These are phyloP conservation scores for Chytriomyces confervae DNA, from an alignment of 192 early-diverging fungal genomes.

Conservation along the genomic window DNA sequence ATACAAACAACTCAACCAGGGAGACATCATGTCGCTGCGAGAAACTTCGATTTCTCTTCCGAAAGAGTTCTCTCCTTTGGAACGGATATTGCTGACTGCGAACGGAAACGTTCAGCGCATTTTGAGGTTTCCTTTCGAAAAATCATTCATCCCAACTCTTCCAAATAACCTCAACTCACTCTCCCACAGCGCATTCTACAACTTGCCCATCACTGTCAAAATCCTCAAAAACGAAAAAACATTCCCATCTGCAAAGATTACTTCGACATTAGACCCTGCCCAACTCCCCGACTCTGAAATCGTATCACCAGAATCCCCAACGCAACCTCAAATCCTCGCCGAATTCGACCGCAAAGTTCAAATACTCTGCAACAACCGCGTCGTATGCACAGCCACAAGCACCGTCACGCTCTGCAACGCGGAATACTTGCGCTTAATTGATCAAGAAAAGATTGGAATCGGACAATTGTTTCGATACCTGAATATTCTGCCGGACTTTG, in stretches of 20 bases:
- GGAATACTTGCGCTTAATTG: constrained; percentile 43
- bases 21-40: constrained; percentile 58
- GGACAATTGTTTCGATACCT: constrained; percentile 61
- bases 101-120: constrained; percentile 65
- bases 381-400: constrained; percentile 52
- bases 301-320: neutral
- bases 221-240: constrained; percentile 50
- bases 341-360: constrained; percentile 51
- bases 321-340: neutral
- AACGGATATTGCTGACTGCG: constrained; percentile 58
- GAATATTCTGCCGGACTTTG: constrained; percentile 56
- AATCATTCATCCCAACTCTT: neutral
- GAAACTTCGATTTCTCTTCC: constrained; percentile 46
- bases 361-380: constrained; percentile 36
- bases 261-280: neutral
- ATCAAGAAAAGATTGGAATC: constrained; percentile 52
- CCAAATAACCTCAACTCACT: neutral
- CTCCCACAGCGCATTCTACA: constrained; percentile 51
- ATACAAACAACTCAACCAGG: constrained; percentile 16
- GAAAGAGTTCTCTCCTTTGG: constrained; percentile 48
- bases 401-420: constrained; percentile 45
- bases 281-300: neutral
- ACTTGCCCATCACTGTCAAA: constrained; percentile 49
- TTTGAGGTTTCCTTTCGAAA: constrained; percentile 51
- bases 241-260: neutral